Percentiles rank a stretch among this genome's conserved stretches.
Conservation (phyloP, 768 basidiomycete genomes). For the Boletus eberwhitei region DNA sequence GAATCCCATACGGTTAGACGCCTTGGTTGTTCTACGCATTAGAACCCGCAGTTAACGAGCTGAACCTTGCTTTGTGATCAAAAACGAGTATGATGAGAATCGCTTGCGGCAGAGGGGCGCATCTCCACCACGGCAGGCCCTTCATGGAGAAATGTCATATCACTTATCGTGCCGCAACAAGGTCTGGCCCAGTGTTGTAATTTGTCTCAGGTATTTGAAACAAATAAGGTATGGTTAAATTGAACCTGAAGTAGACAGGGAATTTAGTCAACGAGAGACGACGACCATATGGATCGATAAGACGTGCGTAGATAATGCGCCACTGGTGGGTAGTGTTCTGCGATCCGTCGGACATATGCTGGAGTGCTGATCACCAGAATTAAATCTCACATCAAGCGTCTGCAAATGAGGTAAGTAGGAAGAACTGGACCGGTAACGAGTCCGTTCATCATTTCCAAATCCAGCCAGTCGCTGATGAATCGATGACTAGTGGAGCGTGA, state of each 20-base stretch:
- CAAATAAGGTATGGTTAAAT: conserved; percentile 4
- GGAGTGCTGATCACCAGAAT: conserved; percentile 8
- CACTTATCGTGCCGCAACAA: not conserved
- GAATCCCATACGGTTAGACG: not conserved
- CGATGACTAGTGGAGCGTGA: not conserved
- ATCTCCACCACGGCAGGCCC: not conserved
- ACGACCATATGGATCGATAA: conserved; percentile 7
- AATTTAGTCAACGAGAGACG: conserved; percentile 1
- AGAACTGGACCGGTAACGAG: not conserved
- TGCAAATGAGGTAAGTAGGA: conserved; percentile 7
- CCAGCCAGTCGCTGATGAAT: not conserved
- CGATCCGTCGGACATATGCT: not conserved
- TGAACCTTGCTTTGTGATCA: not conserved
- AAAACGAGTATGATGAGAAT: not conserved
- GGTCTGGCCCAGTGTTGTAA: not conserved
- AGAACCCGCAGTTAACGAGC: not conserved
- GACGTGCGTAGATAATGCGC: conserved; percentile 7
- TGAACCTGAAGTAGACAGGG: not conserved
- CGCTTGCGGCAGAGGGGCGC: not conserved
- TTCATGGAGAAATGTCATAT: conserved; percentile 5
- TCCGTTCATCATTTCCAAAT: not conserved
- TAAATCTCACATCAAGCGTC: not conserved
- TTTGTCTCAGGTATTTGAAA: not conserved
- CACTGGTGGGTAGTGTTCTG: not conserved
- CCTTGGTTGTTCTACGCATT: not conserved